phyloP scores from a whole-genome alignment of 1,284 basidiomycete genomes.

The Pseudomicrostroma phylloplanum region DNA sequence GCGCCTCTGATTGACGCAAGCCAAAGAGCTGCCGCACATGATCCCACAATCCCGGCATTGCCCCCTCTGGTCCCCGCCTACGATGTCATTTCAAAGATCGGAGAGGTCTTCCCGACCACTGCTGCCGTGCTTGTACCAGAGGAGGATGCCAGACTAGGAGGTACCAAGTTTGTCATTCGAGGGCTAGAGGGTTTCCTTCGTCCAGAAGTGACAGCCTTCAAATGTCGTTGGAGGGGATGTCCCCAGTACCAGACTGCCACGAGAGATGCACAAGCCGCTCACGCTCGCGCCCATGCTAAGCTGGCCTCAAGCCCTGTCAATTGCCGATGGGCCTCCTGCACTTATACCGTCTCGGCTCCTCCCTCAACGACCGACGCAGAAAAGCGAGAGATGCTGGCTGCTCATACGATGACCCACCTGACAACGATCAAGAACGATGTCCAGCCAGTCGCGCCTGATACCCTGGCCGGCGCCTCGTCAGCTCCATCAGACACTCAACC shows the following conservation, averaged over 20 bases:
- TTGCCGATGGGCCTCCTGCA: constrained; percentile 3
- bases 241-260: background rate
- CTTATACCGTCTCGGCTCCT: background rate
- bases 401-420: background rate
- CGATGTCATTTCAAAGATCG: constrained; percentile 2
- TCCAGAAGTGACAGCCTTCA: background rate
- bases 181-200: constrained; percentile 2
- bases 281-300: background rate
- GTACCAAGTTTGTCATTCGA: background rate
- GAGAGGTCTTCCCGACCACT: background rate
- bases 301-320: background rate
- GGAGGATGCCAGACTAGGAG: background rate
- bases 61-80: constrained; percentile 1
- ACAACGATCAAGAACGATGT: background rate
- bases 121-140: background rate
- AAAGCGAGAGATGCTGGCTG: background rate
- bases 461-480: background rate
- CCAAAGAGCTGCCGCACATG: background rate
- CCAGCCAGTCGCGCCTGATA: background rate
- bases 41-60: background rate
- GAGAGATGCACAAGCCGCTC: background rate
- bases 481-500: background rate
- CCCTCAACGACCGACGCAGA: background rate
- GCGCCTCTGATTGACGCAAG: background rate
- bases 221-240: constrained; percentile 3